Conservation (phyloP, 225 moss, liverwort and hornwort genomes). For the Straminergon stramineum region DNA sequence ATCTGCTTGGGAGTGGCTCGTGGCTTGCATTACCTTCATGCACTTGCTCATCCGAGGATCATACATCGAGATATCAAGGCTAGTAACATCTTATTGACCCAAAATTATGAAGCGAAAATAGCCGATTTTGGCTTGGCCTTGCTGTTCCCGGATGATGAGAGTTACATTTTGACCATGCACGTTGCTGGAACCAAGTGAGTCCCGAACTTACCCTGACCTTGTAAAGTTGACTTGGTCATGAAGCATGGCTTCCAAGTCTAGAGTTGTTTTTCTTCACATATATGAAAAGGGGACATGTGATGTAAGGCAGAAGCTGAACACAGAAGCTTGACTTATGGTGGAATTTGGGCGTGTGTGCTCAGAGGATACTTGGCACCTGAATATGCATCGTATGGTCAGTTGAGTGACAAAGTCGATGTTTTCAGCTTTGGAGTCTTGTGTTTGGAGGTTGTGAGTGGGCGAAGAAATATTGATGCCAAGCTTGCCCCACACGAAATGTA, state of each 20-base stretch:
- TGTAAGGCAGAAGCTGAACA: neutral
- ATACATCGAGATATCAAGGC: neutral
- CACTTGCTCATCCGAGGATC: neutral
- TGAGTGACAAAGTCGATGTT: constrained; percentile 10
- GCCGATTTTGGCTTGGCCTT: constrained; percentile 14
- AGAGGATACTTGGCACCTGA: constrained; percentile 1
- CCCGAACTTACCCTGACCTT: neutral
- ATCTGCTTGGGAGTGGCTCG: neutral
- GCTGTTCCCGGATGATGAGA: neutral
- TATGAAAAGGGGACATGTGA: neutral
- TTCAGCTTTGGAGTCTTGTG: constrained; percentile 7
- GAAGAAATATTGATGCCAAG: neutral
- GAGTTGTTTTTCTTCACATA: too few relatives aligned
- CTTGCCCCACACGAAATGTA: neutral
- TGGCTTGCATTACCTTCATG: neutral
- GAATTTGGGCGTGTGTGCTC: neutral
- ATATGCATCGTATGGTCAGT: neutral
- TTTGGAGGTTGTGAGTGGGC: constrained; percentile 1
- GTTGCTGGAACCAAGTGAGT: constrained; percentile 2
- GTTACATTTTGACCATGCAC: neutral
- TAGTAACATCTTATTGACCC: neutral
- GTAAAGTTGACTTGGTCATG: too few relatives aligned
- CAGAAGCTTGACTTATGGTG: neutral
- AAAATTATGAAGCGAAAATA: neutral
- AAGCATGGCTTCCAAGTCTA: neutral